phyloP scores from a whole-genome alignment of 169 alveolate genomes.

The Pseudocohnilembus persalinus region DNA sequence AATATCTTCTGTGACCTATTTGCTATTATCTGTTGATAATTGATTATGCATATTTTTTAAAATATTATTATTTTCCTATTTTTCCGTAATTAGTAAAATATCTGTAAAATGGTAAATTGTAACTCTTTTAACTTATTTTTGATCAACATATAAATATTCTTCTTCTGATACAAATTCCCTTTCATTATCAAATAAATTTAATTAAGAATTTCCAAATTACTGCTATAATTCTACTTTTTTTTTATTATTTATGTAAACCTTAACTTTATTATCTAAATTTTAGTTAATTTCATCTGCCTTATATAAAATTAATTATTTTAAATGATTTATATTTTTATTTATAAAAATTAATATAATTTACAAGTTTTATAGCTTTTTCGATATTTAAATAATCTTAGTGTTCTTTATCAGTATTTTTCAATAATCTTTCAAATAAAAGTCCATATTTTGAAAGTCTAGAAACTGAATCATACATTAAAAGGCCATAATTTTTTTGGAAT shows the following conservation, averaged over 20 bases:
- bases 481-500: constrained; percentile 5
- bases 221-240: neutral
- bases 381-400: constrained; percentile 31
- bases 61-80: neutral
- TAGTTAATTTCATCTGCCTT: neutral
- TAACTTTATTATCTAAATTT: neutral
- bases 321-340: constrained; percentile 32
- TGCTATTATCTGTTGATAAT: neutral
- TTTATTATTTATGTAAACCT: neutral
- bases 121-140: neutral
- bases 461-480: constrained; percentile 34
- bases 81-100: neutral
- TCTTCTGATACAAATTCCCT: neutral
- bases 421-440: constrained; percentile 27
- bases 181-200: no score
- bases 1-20: neutral
- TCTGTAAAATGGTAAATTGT: neutral
- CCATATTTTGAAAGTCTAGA: constrained; percentile 42
- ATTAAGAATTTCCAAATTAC: neutral
- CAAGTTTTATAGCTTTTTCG: constrained; percentile 6
- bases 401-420: constrained; percentile 25
- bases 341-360: constrained; percentile 26
- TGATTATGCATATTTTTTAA: neutral
- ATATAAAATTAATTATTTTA: constrained; percentile 17
- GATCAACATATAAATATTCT: neutral